A percentile compares a stretch with the other conserved stretches of the same genome.
Evolutionary conservation across 768 basidiomycete species (phyloP).

Genomic region (Fomitopsis pulvina): DNA sequence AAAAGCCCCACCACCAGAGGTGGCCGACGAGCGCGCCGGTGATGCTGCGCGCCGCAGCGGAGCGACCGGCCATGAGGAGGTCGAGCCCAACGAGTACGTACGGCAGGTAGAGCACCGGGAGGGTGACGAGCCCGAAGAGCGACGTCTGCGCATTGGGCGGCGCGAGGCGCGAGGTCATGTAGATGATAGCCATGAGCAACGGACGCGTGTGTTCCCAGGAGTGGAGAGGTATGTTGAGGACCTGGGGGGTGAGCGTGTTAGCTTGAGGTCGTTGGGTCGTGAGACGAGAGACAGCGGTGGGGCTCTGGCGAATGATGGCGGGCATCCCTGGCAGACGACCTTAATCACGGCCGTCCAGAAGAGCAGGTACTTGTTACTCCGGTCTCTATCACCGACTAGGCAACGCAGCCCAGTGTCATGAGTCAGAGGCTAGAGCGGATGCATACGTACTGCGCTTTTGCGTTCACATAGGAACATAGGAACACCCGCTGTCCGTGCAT

Average conservation of each 20-base stretch:
- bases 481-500: no score
- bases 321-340: no score
- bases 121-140: conserved; percentile 69
- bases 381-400: no score
- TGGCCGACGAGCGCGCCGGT: conserved; percentile 77
- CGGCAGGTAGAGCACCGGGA: conserved; percentile 70
- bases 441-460: no score
- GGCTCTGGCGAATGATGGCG: no score
- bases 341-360: no score
- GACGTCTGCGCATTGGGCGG: conserved; percentile 64
- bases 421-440: no score
- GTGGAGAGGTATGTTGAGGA: conserved; percentile 49
- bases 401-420: no score
- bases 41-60: conserved; percentile 46
- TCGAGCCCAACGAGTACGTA: conserved; percentile 72
- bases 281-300: no score
- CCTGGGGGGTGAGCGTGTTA: neutral
- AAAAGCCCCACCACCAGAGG: conserved; percentile 73
- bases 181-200: conserved; percentile 59
- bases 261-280: neutral
- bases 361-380: no score
- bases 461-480: no score
- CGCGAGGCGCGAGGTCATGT: conserved; percentile 61
- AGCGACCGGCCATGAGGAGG: conserved; percentile 53
- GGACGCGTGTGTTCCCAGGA: conserved; percentile 55